These are phyloP conservation scores for Neltuma alba DNA, from an alignment of 306 rosid genomes.

Conservation along the genomic window DNA sequence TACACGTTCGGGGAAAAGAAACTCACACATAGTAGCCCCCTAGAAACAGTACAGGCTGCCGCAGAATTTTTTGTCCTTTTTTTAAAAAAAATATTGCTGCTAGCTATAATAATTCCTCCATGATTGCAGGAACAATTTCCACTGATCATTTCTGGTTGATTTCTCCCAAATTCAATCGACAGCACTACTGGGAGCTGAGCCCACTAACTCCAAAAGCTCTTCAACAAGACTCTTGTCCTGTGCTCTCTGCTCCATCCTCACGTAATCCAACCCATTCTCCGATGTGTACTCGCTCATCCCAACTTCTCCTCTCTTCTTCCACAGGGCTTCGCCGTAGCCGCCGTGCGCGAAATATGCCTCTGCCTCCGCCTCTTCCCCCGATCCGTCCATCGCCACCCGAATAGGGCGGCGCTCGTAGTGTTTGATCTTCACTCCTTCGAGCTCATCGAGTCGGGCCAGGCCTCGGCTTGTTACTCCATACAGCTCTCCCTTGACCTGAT, in stretches of 20 bases:
- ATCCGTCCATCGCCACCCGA: slow-evolving; percentile 23
- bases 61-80: no score
- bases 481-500: slow-evolving; percentile 60
- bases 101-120: neutral
- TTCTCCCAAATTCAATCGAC: neutral
- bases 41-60: no score
- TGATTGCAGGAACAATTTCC: no score
- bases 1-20: no score
- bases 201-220: slow-evolving; percentile 23
- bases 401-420: slow-evolving; percentile 64
- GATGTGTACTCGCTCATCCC: slow-evolving; percentile 49
- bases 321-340: slow-evolving; percentile 54
- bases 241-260: slow-evolving; percentile 44
- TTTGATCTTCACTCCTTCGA: slow-evolving; percentile 51
- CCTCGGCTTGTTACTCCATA: slow-evolving; percentile 54
- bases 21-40: no score
- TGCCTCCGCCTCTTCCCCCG: slow-evolving; percentile 27
- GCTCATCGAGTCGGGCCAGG: slow-evolving; percentile 52
- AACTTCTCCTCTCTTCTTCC: slow-evolving; percentile 49
- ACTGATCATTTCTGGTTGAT: neutral
- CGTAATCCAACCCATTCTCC: slow-evolving; percentile 38
- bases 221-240: slow-evolving; percentile 29
- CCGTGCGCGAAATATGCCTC: slow-evolving; percentile 70
- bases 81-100: no score
- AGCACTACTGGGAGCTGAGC: neutral